Percentiles rank a stretch among this genome's conserved stretches.
Conservation (phyloP, 768 basidiomycete genomes). For the Nidularia pulvinata region DNA sequence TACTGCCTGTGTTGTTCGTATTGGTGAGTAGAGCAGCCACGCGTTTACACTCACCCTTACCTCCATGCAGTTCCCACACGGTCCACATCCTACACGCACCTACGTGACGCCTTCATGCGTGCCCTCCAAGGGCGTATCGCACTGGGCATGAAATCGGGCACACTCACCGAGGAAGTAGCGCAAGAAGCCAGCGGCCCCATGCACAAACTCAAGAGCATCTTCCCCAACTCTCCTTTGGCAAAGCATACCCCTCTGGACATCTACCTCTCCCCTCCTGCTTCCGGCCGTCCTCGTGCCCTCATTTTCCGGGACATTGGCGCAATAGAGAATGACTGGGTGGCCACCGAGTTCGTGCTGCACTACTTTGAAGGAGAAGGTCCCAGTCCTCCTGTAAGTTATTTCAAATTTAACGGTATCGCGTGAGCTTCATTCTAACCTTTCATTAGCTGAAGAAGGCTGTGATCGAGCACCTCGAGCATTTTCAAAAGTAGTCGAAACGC, state of each 20-base stretch:
- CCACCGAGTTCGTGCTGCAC: constrained; percentile 68
- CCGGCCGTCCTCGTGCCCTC: constrained; percentile 48
- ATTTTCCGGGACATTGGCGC: constrained; percentile 74
- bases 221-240: constrained; percentile 67
- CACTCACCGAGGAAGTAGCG: constrained; percentile 60
- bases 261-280: constrained; percentile 57
- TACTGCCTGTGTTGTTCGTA: constrained; percentile 72
- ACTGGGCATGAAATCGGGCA: constrained; percentile 46
- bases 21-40: constrained; percentile 41
- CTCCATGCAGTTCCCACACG: constrained; percentile 69
- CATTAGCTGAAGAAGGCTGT: constrained; percentile 54
- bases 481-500: constrained; percentile 19
- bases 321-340: constrained; percentile 74
- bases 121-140: constrained; percentile 64
- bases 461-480: constrained; percentile 31
- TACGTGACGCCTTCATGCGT: constrained; percentile 84
- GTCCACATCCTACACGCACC: constrained; percentile 73
- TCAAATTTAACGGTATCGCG: too few relatives aligned
- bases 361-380: constrained; percentile 74
- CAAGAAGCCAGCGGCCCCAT: constrained; percentile 58
- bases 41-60: background rate
- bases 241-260: constrained; percentile 74
- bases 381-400: constrained; percentile 63
- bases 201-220: constrained; percentile 72
- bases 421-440: too few relatives aligned